Percentiles rank a stretch among this genome's conserved stretches.
Conservation (phyloP, 1,139 yeast species). For the Oligophagozyma castellii region DNA sequence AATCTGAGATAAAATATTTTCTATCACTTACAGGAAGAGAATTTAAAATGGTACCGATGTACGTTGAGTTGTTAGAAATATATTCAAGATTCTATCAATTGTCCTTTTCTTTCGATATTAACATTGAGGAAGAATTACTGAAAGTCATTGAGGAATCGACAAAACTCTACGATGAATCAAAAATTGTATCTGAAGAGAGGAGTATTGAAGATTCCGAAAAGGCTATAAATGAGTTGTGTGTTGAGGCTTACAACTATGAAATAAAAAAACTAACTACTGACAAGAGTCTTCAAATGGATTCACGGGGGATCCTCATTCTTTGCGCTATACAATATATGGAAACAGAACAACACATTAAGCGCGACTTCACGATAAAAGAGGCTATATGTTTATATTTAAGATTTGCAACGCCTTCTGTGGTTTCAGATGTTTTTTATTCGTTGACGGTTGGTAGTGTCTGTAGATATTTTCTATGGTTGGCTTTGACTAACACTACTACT, state of each 20-base stretch:
- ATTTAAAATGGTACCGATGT: slow-evolving; percentile 3
- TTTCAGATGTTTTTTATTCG: slow-evolving; percentile 13
- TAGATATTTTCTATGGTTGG: slow-evolving; percentile 33
- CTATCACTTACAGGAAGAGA: slow-evolving; percentile 5
- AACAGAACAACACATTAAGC: slow-evolving; percentile 7
- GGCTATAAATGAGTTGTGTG: slow-evolving; percentile 25
- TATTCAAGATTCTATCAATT: slow-evolving; percentile 13
- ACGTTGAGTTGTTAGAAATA: slow-evolving; percentile 20
- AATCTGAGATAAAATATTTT: slow-evolving; percentile 11
- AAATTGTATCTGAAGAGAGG: slow-evolving; percentile 17
- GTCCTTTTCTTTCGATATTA: slow-evolving; percentile 35
- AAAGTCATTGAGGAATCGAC: slow-evolving; percentile 16
- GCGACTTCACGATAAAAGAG: slow-evolving; percentile 15
- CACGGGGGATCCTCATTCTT: slow-evolving; percentile 24
- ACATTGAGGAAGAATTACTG: slow-evolving; percentile 32
- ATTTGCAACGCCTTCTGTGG: slow-evolving; percentile 26
- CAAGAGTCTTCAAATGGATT: slow-evolving; percentile 20
- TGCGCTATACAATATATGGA: slow-evolving; percentile 23
- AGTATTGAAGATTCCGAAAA: slow-evolving; percentile 19
- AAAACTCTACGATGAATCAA: slow-evolving; percentile 9
- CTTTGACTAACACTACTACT: slow-evolving; percentile 23
- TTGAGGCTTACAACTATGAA: slow-evolving; percentile 26
- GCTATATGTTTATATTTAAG: slow-evolving; percentile 25
- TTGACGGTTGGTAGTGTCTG: slow-evolving; percentile 28
- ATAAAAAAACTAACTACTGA: slow-evolving; percentile 19